Evolutionary conservation across 2,329 filamentous ascomycete species (phyloP).

Genomic region (Nemania abortiva): DNA sequence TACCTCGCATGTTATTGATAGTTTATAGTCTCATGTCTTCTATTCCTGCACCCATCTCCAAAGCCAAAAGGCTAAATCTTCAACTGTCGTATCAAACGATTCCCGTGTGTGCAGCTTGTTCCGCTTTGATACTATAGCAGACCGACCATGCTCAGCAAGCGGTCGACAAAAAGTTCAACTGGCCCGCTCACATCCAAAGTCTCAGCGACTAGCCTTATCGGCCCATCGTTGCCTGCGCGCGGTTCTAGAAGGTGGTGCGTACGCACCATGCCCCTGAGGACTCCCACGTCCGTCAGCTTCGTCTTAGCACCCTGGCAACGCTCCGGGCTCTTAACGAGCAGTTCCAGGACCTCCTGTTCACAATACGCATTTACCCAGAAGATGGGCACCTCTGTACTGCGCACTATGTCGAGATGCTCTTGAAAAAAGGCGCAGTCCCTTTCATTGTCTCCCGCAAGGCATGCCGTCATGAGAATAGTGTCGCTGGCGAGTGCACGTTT

Average conservation of each 20-base stretch:
- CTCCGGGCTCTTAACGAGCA: not conserved
- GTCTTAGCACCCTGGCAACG: constrained; percentile 1
- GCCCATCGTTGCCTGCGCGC: not conserved
- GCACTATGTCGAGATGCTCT: not conserved
- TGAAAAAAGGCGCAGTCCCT: not conserved
- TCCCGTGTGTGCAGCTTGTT: too few species aligned
- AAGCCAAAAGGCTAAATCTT: too few species aligned
- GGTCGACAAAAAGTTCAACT: not conserved
- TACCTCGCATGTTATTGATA: too few species aligned
- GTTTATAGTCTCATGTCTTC: too few species aligned
- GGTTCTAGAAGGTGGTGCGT: not conserved
- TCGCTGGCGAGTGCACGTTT: not conserved
- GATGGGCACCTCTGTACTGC: not conserved
- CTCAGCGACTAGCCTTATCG: not conserved
- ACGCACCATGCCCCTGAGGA: not conserved
- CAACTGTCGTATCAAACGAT: too few species aligned
- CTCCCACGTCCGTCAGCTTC: not conserved
- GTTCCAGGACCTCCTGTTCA: not conserved
- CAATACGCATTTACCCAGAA: not conserved
- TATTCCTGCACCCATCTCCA: too few species aligned
- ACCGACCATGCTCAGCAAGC: too few species aligned
- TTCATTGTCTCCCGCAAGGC: not conserved
- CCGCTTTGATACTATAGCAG: too few species aligned
- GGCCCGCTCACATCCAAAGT: not conserved
- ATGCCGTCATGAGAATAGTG: not conserved